A percentile compares a stretch with the other conserved stretches of the same genome.
Conservation (phyloP, 768 basidiomycete species). For the Lactifluus hygrophoroides region DNA sequence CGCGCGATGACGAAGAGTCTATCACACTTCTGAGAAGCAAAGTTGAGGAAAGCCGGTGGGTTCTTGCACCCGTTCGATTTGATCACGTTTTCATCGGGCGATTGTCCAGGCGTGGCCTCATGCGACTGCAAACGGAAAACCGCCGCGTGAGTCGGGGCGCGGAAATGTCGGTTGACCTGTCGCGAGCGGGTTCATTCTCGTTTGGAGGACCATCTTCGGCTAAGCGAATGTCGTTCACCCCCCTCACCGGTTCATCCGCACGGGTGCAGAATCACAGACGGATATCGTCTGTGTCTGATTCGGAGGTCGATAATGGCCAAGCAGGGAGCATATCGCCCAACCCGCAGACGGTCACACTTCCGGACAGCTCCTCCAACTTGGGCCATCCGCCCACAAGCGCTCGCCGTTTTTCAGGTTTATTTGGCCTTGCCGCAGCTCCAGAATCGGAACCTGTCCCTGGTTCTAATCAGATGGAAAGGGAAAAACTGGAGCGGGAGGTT, state of each 20-base stretch:
- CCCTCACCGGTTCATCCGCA: constrained; percentile 49
- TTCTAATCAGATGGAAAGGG: constrained; percentile 33
- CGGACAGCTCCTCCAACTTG: constrained; percentile 21
- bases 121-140: constrained; percentile 77
- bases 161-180: constrained; percentile 44
- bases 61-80: not conserved
- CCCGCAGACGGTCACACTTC: constrained; percentile 11
- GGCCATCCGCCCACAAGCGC: constrained; percentile 23
- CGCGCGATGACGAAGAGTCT: constrained; percentile 67
- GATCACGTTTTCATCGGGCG: constrained; percentile 5
- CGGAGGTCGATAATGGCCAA: constrained; percentile 26
- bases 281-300: constrained; percentile 66
- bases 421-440: constrained; percentile 43
- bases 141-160: constrained; percentile 49
- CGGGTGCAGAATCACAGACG: constrained; percentile 49
- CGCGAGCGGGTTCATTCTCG: constrained; percentile 37
- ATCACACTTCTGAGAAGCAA: constrained; percentile 70
- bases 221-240: constrained; percentile 70
- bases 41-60: constrained; percentile 80
- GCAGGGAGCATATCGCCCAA: constrained; percentile 25
- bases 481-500: constrained; percentile 54
- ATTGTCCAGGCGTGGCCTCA: constrained; percentile 62
- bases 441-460: constrained; percentile 25
- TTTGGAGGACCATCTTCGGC: constrained; percentile 41
- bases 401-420: constrained; percentile 44